Evolutionary conservation across 1,139 yeast species (phyloP).

Genomic region (Geotrichum fermentans): DNA sequence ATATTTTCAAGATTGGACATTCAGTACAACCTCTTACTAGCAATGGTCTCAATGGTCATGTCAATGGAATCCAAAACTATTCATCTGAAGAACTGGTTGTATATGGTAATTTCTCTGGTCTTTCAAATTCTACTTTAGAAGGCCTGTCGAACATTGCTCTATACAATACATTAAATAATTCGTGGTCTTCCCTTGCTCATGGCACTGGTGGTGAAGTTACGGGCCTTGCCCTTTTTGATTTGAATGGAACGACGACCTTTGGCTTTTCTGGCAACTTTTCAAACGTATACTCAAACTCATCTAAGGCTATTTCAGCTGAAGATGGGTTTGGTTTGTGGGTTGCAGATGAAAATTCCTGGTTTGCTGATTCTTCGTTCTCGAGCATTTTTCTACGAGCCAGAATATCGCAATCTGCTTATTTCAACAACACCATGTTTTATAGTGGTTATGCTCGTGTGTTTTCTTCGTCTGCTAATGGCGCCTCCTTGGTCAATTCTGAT

Average conservation of each 20-base stretch:
- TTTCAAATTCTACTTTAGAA: constrained; percentile 32
- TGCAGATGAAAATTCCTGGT: constrained; percentile 29
- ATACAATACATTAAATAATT: constrained; percentile 28
- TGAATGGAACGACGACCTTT: constrained; percentile 36
- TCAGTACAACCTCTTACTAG: constrained; percentile 30
- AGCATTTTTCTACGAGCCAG: constrained; percentile 25
- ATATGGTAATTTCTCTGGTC: constrained; percentile 40
- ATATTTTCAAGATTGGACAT: constrained; percentile 34
- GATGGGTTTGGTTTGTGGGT: constrained; percentile 34
- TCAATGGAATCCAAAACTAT: constrained; percentile 33
- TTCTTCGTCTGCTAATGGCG: constrained; percentile 29
- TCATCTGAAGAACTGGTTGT: constrained; percentile 30
- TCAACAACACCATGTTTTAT: constrained; percentile 22
- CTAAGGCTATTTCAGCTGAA: constrained; percentile 11
- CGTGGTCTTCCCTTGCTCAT: constrained; percentile 29
- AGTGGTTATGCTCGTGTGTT: constrained; percentile 29
- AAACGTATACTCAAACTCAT: constrained; percentile 21
- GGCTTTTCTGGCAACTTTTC: constrained; percentile 39
- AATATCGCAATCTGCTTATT: constrained; percentile 22
- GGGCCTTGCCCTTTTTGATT: constrained; percentile 26
- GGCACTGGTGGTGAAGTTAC: constrained; percentile 32
- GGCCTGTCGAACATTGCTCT: constrained; percentile 29
- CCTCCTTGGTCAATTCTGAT: constrained; percentile 27
- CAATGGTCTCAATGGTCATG: constrained; percentile 42
- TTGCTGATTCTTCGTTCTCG: constrained; percentile 25